Conservation (phyloP, 768 basidiomycete species). For the Hydnomerulius pinastri region DNA sequence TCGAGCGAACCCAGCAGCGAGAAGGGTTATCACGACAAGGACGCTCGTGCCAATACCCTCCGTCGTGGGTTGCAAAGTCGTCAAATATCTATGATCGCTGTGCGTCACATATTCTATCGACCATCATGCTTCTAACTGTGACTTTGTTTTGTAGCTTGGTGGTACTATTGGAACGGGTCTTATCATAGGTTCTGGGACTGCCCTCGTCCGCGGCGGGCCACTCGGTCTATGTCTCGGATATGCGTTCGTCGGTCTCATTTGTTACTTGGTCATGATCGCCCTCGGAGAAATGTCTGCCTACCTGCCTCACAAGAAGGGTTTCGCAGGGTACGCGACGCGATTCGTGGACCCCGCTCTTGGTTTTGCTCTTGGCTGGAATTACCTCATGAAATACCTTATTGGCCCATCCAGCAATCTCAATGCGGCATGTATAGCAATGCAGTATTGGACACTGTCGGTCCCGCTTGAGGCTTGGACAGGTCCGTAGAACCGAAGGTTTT, state of each 20-base stretch:
- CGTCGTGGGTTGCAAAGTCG: constrained; percentile 56
- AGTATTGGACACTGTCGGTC: constrained; percentile 47
- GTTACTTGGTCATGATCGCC: constrained; percentile 60
- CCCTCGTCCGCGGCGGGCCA: constrained; percentile 55
- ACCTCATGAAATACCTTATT: constrained; percentile 61
- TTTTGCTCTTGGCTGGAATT: constrained; percentile 53
- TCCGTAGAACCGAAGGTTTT: no score
- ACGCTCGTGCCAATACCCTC: constrained; percentile 42
- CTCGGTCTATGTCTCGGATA: constrained; percentile 44
- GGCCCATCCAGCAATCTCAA: constrained; percentile 69
- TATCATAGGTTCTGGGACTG: constrained; percentile 63
- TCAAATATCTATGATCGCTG: constrained; percentile 63
- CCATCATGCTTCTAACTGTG: no score
- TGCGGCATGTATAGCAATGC: constrained; percentile 55
- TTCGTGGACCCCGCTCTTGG: constrained; percentile 70
- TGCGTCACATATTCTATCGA: constrained; percentile 22
- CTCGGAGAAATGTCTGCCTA: constrained; percentile 41
- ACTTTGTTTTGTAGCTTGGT: no score
- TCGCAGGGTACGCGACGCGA: constrained; percentile 58
- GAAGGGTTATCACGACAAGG: constrained; percentile 25
- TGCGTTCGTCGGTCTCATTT: constrained; percentile 53
- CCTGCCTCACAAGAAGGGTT: constrained; percentile 61
- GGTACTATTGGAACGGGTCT: constrained; percentile 57
- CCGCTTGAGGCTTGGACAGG: constrained; percentile 59
- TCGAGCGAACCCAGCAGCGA: constrained; percentile 6